Conservation (phyloP, 139 green algal species). For the Pseudopediastrum boryanum region DNA sequence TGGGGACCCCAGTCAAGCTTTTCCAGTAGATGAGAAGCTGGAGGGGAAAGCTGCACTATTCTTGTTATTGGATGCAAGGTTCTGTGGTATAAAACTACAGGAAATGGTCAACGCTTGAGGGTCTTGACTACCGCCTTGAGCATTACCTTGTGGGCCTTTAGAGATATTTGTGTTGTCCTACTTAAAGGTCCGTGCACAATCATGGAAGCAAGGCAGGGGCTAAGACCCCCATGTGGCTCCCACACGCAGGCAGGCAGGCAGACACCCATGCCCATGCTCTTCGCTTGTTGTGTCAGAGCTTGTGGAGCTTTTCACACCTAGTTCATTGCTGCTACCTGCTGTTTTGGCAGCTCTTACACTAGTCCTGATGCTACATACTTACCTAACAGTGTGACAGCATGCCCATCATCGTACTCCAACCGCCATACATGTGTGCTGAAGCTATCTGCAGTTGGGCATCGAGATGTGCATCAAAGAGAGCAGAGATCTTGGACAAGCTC, state of each 20-base stretch:
- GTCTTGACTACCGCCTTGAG: too few species aligned
- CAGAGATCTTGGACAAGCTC: background rate
- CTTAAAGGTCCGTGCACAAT: too few species aligned
- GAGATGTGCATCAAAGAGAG: background rate
- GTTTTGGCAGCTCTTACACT: background rate
- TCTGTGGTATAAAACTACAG: too few species aligned
- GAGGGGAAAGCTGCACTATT: background rate
- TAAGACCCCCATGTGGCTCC: too few species aligned
- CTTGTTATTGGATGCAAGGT: too few species aligned
- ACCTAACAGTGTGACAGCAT: constrained; percentile 4
- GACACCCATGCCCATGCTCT: background rate
- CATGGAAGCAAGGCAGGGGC: too few species aligned
- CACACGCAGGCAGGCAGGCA: too few species aligned
- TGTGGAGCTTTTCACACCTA: background rate
- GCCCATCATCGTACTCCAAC: constrained; percentile 16
- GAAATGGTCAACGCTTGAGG: too few species aligned
- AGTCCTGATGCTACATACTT: background rate
- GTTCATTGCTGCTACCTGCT: too few species aligned
- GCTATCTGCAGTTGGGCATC: constrained; percentile 38
- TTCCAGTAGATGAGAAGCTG: background rate
- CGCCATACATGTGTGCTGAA: constrained; percentile 58
- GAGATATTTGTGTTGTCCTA: too few species aligned
- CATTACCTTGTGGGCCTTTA: too few species aligned
- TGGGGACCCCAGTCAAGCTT: too few species aligned
- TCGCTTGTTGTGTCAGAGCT: background rate